Evolutionary conservation across 164 flowering plant species (phyloP), one percentile per base, ranked within the genome.

Genomic region (Aristolochia contorta): DNA sequence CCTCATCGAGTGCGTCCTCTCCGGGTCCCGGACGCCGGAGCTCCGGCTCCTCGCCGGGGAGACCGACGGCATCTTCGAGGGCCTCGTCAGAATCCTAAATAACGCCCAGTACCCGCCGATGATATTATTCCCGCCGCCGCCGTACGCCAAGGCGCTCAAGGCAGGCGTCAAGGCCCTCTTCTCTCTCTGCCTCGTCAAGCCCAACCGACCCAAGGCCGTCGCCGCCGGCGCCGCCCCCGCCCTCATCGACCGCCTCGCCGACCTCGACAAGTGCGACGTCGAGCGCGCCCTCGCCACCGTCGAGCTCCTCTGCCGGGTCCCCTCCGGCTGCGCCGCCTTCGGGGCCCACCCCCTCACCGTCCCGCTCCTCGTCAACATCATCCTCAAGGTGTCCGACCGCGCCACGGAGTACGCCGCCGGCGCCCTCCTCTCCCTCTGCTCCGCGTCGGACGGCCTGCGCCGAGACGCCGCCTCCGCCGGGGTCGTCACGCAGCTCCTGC

Each of bases 321-420:
- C 85, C 37, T 53, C 73, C 0, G 98, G 98, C 0, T 86, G 96
- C 70, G 71, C 74, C 47, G 89, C 89, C 27, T 78, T 92, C 15
- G 83, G 77, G 0, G 69, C 68, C 13, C 89, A 87, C 75, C 84
- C 89, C 48, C 78, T 89, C 16, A 83, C 91, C n/a, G 87, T 83
- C 13, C 90, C 92, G 7, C 51, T 84, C 27, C 72, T 89, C 45
- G 98, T 91, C 65, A 89, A 81, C 69, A 75, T 74, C 5, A 87
- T 89, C 0, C 68, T 89, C 60, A 87, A 82, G 63, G 65, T 92
- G 3, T 91, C 98, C 12, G 96, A 84, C 13, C 64, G 96, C n/a
- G 96, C 95, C 60, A 87, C 96, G 54, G 98, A 92, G 81, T 85
- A 82, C 59, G 98, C 98, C 0, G 84, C 92, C 6, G 98, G 93